Evolutionary conservation across 139 green algal genomes (phyloP).

Genomic region (Bryopsis sp.): DNA sequence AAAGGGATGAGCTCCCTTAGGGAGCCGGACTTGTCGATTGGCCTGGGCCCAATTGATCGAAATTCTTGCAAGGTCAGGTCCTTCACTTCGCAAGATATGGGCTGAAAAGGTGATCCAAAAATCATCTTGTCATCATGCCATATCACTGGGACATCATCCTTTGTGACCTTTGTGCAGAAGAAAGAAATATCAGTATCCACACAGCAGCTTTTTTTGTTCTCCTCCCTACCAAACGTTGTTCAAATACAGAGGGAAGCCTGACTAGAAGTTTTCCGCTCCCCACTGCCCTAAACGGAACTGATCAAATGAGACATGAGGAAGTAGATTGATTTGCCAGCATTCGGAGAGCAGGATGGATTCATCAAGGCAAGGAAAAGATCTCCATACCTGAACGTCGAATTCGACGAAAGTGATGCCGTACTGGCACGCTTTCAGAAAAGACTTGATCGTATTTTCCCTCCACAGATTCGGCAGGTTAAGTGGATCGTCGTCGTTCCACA

Average conservation of each 20-base stretch:
- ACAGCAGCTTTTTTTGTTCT: too few species aligned
- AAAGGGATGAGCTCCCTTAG: constrained; percentile 12
- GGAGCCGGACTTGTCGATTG: neutral
- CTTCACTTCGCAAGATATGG: constrained; percentile 28
- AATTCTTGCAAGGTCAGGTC: constrained; percentile 60
- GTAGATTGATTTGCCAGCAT: neutral
- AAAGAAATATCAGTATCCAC: constrained; percentile 8
- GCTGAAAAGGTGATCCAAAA: constrained; percentile 26
- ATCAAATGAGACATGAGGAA: too few species aligned
- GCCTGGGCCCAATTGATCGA: constrained; percentile 34
- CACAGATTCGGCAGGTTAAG: constrained; percentile 23
- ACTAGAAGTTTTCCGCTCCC: too few species aligned
- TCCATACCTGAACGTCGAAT: constrained; percentile 68
- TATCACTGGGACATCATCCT: constrained; percentile 60
- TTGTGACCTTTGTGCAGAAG: constrained; percentile 38
- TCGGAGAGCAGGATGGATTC: neutral
- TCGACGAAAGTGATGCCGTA: constrained; percentile 70
- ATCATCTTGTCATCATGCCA: constrained; percentile 76
- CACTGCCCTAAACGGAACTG: too few species aligned
- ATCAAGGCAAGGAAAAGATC: too few species aligned
- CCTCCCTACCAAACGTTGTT: neutral
- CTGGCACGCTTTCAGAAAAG: constrained; percentile 48
- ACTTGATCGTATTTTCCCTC: constrained; percentile 73
- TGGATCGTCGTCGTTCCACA: constrained; percentile 20
- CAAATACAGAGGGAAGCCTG: neutral